Conservation (phyloP, 495 filamentous ascomycete species). For the Aspergillus egyptiacus region DNA sequence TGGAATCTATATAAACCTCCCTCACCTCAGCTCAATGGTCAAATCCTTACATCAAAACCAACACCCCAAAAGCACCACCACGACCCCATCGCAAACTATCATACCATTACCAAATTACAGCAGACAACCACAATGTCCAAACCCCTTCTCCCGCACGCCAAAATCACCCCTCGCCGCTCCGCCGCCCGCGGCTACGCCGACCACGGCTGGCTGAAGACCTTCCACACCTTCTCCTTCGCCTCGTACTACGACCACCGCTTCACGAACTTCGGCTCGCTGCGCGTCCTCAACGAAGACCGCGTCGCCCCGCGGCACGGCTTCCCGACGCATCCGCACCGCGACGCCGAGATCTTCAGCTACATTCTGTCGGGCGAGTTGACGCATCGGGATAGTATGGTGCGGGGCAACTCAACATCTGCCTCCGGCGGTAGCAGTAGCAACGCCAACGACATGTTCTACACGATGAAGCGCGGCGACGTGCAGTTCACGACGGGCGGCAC, state of each 20-base stretch:
- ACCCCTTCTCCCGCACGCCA: constrained; percentile 53
- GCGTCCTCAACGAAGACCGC: constrained; percentile 80
- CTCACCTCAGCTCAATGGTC: not conserved
- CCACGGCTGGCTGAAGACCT: constrained; percentile 79
- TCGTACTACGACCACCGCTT: constrained; percentile 62
- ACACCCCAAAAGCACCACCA: not conserved
- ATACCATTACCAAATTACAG: not conserved
- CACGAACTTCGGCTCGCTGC: constrained; percentile 60
- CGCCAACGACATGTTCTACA: constrained; percentile 46
- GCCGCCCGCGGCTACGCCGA: constrained; percentile 62
- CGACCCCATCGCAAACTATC: not conserved
- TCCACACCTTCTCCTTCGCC: constrained; percentile 78
- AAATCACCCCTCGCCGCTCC: constrained; percentile 57
- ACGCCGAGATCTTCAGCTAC: constrained; percentile 82
- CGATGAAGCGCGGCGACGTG: constrained; percentile 70
- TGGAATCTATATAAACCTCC: not conserved
- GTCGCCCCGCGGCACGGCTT: constrained; percentile 63
- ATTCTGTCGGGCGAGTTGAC: constrained; percentile 73
- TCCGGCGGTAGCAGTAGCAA: too few relatives aligned
- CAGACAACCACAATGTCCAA: constrained; percentile 16
- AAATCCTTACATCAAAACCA: not conserved
- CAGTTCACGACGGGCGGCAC: constrained; percentile 78
- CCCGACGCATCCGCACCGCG: constrained; percentile 72
- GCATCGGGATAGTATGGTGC: constrained; percentile 73
- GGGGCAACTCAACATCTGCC: too few relatives aligned